phyloP scores from a whole-genome alignment of 768 basidiomycete genomes.

The Lactarius hatsudake region DNA sequence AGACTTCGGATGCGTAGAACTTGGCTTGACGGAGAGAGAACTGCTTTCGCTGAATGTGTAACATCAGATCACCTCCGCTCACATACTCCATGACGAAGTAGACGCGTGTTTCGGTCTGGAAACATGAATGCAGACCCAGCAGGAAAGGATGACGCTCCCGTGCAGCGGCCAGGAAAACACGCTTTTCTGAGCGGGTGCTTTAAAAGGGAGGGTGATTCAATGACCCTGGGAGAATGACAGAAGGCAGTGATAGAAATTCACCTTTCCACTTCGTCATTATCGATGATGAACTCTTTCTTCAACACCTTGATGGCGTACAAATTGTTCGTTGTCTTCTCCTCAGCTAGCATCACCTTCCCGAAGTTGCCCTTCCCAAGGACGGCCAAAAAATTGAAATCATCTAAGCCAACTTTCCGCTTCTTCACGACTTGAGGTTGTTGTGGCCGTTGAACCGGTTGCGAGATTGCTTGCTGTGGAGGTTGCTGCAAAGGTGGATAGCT shows the following conservation, averaged over 20 bases:
- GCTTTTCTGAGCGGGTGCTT: slow-evolving; percentile 98
- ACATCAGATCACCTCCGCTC: slow-evolving; percentile 97
- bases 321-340: slow-evolving; percentile 88
- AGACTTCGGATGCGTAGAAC: slow-evolving; percentile 96
- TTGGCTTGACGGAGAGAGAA: slow-evolving; percentile 98
- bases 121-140: slow-evolving; percentile 95
- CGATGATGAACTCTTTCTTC: slow-evolving; percentile 99
- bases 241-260: slow-evolving; percentile 36
- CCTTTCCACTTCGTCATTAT: slow-evolving; percentile 99
- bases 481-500: slow-evolving; percentile 13
- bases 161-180: slow-evolving; percentile 96
- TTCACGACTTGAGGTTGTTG: slow-evolving; percentile 42
- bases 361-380: slow-evolving; percentile 99
- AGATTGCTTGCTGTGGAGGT: slow-evolving; percentile 31
- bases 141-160: slow-evolving; percentile 96
- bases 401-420: slow-evolving; percentile 89
- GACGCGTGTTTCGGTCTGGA: slow-evolving; percentile 98
- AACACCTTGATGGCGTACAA: slow-evolving; percentile 99
- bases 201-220: slow-evolving; percentile 1
- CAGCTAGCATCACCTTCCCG: slow-evolving; percentile 99
- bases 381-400: slow-evolving; percentile 98
- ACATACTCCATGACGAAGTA: slow-evolving; percentile 99
- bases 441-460: slow-evolving; percentile 34
- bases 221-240: neutral
- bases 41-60: slow-evolving; percentile 98